A percentile compares a stretch with the other conserved stretches of the same genome.
Evolutionary conservation across 2,329 filamentous ascomycete species (phyloP).

Genomic region (Cordyceps tenuipes): DNA sequence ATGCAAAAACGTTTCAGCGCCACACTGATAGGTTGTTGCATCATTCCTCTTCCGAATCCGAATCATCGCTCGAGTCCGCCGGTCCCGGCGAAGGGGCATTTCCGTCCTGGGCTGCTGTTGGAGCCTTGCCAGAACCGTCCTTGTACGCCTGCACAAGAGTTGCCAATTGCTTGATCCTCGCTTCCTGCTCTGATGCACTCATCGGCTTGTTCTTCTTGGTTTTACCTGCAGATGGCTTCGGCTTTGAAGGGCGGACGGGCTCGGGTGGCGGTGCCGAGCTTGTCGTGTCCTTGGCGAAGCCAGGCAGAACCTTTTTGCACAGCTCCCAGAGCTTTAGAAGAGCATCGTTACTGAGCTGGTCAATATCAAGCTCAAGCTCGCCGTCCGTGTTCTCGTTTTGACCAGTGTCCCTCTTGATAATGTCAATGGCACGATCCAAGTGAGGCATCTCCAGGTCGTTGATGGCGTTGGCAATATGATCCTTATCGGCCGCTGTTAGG

Average conservation of each 20-base stretch:
- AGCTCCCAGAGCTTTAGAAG: slow-evolving; percentile 43
- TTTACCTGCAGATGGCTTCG: slow-evolving; percentile 34
- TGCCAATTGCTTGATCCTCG: slow-evolving; percentile 52
- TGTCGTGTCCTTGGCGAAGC: slow-evolving; percentile 29
- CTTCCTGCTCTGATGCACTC: slow-evolving; percentile 61
- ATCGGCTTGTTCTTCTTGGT: slow-evolving; percentile 70
- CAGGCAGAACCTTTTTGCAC: slow-evolving; percentile 34
- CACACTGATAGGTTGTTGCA: background rate
- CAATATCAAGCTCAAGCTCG: slow-evolving; percentile 53
- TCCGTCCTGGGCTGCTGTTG: slow-evolving; percentile 19
- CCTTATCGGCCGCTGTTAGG: slow-evolving; percentile 75
- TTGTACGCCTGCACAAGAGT: slow-evolving; percentile 40
- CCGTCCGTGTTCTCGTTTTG: slow-evolving; percentile 57
- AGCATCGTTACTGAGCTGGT: slow-evolving; percentile 47
- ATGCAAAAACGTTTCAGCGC: background rate
- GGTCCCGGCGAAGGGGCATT: slow-evolving; percentile 19
- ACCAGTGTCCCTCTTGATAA: slow-evolving; percentile 81
- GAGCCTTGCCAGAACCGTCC: slow-evolving; percentile 24
- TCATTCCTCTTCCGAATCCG: slow-evolving; percentile 41
- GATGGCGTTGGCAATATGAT: slow-evolving; percentile 80
- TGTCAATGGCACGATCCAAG: slow-evolving; percentile 72
- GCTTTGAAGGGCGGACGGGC: slow-evolving; percentile 20
- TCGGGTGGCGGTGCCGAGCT: slow-evolving; percentile 23
- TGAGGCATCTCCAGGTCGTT: slow-evolving; percentile 70
- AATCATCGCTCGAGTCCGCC: slow-evolving; percentile 34